These are phyloP conservation scores for Penicillium argentinense DNA, from an alignment of 495 filamentous ascomycete genomes.

Conservation along the genomic window DNA sequence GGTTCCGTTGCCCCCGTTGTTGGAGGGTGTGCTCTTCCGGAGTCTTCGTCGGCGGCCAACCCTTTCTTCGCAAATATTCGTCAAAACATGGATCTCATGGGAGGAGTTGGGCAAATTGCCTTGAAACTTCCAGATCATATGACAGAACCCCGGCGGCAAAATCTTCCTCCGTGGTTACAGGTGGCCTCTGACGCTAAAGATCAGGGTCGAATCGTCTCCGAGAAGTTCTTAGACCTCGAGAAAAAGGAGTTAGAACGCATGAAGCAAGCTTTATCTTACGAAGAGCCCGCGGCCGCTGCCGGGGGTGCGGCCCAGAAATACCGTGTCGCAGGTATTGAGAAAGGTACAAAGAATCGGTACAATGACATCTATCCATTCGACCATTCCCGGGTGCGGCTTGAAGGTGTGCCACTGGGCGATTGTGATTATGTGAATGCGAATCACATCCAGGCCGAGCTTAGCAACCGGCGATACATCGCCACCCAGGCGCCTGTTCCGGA, in stretches of 20 bases:
- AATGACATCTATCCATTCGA: constrained; percentile 98
- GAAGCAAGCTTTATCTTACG: constrained; percentile 77
- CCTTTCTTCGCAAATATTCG: constrained; percentile 96
- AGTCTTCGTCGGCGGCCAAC: constrained; percentile 64
- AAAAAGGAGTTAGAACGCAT: constrained; percentile 84
- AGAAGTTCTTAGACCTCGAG: constrained; percentile 83
- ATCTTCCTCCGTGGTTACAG: constrained; percentile 75
- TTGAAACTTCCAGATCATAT: constrained; percentile 66
- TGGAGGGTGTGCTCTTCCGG: constrained; percentile 83
- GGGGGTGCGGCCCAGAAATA: constrained; percentile 36
- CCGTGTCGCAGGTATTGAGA: constrained; percentile 85
- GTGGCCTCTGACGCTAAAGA: constrained; percentile 63
- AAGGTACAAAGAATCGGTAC: constrained; percentile 92
- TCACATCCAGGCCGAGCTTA: constrained; percentile 72
- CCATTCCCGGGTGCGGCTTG: constrained; percentile 81
- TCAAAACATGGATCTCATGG: constrained; percentile 94
- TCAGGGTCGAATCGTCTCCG: constrained; percentile 75
- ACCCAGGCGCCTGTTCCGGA: constrained; percentile 91
- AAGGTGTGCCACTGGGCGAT: constrained; percentile 62
- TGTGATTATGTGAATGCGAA: constrained; percentile 98
- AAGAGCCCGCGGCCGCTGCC: constrained; percentile 52
- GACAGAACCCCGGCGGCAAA: constrained; percentile 36
- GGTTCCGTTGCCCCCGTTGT: constrained; percentile 71
- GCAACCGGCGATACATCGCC: constrained; percentile 90
- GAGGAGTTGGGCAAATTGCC: constrained; percentile 88